Percentiles rank a stretch among this genome's conserved stretches.
Conservation (phyloP, 371 early-diverging fungal species). For the Mortierella sp. region DNA sequence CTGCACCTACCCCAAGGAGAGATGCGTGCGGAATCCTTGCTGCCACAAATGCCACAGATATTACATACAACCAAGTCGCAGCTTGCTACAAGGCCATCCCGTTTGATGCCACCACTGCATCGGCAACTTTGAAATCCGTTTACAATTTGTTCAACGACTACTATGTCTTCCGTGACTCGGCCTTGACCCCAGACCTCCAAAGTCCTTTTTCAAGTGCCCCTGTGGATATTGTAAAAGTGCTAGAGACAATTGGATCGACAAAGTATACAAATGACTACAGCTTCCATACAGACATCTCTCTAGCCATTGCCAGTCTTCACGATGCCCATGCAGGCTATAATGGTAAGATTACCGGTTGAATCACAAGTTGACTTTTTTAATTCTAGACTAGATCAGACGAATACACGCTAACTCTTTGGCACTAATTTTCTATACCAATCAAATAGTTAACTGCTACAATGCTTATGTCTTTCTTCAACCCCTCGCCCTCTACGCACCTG, state of each 20-base stretch:
- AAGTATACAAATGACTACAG: conserved; percentile 22
- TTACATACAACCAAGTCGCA: conserved; percentile 16
- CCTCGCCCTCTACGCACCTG: conserved; percentile 22
- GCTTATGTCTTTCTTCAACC: conserved; percentile 12
- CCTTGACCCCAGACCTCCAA: conserved; percentile 17
- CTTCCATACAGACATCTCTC: conserved; percentile 24
- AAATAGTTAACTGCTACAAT: conserved; percentile 23
- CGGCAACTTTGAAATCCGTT: conserved; percentile 7
- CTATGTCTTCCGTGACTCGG: conserved; percentile 32
- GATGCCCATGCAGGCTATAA: conserved; percentile 27
- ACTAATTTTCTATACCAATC: neutral
- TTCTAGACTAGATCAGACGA: no score
- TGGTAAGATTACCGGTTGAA: conserved; percentile 7
- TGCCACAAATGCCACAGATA: neutral
- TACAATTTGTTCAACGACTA: conserved; percentile 18
- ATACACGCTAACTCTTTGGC: neutral
- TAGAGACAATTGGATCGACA: conserved; percentile 15
- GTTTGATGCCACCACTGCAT: conserved; percentile 9
- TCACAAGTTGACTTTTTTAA: no score
- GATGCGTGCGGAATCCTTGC: conserved; percentile 29
- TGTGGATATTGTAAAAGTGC: conserved; percentile 15
- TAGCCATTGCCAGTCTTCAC: neutral
- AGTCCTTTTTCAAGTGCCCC: conserved; percentile 22
- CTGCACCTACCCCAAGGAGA: neutral
- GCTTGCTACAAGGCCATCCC: conserved; percentile 28